Evolutionary conservation across 2,329 filamentous ascomycete species (phyloP).

Genomic region (Ceratocystis albifundus): DNA sequence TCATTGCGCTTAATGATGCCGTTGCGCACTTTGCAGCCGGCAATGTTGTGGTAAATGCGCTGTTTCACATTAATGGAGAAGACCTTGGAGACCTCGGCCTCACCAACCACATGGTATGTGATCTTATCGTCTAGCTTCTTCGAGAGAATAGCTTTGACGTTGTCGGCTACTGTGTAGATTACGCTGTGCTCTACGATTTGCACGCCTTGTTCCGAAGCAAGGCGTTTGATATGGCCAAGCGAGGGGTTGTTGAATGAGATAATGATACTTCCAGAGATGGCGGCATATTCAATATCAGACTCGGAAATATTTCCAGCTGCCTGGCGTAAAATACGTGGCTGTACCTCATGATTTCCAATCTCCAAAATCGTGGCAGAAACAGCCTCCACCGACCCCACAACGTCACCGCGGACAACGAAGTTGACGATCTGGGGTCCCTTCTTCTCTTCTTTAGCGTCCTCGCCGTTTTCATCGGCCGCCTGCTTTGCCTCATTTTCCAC

Average conservation of each 20-base stretch:
- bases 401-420: constrained; percentile 86
- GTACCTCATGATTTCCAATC: constrained; percentile 76
- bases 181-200: constrained; percentile 73
- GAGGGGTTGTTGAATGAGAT: constrained; percentile 75
- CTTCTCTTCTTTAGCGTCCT: constrained; percentile 30
- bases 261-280: constrained; percentile 61
- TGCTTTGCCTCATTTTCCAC: constrained; percentile 33
- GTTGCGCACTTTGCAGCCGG: constrained; percentile 78
- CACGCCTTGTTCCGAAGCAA: constrained; percentile 62
- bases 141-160: constrained; percentile 56
- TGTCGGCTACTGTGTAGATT: constrained; percentile 70
- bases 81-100: constrained; percentile 72
- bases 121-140: constrained; percentile 57
- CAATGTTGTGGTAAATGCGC: constrained; percentile 59
- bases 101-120: constrained; percentile 62
- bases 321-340: constrained; percentile 62
- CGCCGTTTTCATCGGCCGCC: constrained; percentile 29
- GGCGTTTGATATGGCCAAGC: constrained; percentile 52
- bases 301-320: constrained; percentile 69
- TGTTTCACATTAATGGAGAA: constrained; percentile 77
- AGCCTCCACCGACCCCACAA: constrained; percentile 87
- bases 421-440: constrained; percentile 46
- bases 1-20: constrained; percentile 54
- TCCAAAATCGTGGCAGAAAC: constrained; percentile 64
- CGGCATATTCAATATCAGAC: constrained; percentile 80